phyloP scores from a whole-genome alignment of 2,329 filamentous ascomycete genomes.

The Podosphaera aphanis region DNA sequence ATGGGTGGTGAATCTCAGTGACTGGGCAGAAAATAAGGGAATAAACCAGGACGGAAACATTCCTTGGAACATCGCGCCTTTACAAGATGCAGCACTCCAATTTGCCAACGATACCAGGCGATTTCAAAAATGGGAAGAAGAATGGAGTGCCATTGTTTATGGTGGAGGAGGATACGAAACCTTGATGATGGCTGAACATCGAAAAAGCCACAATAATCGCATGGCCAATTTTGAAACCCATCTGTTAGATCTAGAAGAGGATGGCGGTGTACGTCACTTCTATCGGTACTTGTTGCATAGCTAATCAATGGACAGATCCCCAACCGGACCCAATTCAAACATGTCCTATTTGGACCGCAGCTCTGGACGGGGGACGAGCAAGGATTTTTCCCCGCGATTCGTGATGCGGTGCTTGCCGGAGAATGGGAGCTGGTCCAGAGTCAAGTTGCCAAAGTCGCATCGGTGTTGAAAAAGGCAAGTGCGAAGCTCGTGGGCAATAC shows the following conservation, averaged over 20 bases:
- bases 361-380: constrained; percentile 47
- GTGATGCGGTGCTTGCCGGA: constrained; percentile 49
- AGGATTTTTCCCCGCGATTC: constrained; percentile 58
- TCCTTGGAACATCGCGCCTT: constrained; percentile 20
- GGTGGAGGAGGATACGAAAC: constrained; percentile 50
- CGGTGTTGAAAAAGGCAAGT: constrained; percentile 37
- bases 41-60: constrained; percentile 26
- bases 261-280: constrained; percentile 43
- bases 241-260: constrained; percentile 50
- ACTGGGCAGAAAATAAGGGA: constrained; percentile 35
- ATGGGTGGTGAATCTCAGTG: constrained; percentile 43
- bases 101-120: constrained; percentile 34
- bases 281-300: constrained; percentile 1
- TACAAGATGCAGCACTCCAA: constrained; percentile 37
- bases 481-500: constrained; percentile 13
- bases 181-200: constrained; percentile 36
- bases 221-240: constrained; percentile 66
- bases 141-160: constrained; percentile 53
- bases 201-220: constrained; percentile 56
- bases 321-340: constrained; percentile 80
- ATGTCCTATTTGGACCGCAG: constrained; percentile 70
- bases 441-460: constrained; percentile 48
- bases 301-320: constrained; percentile 32
- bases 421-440: constrained; percentile 47
- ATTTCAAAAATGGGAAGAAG: constrained; percentile 54